These are phyloP conservation scores for Alternaria longipes DNA, from an alignment of 2,329 filamentous ascomycete genomes.

Conservation along the genomic window DNA sequence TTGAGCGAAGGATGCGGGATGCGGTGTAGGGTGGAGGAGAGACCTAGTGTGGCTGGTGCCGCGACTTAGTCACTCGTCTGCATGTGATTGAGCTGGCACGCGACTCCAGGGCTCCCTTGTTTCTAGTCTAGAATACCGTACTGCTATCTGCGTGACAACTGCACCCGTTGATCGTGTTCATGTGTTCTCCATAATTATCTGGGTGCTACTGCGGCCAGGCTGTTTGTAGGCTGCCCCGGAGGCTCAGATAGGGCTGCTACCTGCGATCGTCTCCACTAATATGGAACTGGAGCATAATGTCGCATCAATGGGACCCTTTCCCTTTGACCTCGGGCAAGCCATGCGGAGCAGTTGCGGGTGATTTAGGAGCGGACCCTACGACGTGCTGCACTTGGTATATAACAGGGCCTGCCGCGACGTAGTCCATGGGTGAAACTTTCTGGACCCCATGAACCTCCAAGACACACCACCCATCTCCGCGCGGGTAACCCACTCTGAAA, in stretches of 20 bases:
- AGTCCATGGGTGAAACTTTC: conserved; percentile 4
- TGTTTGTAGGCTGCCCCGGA: background rate
- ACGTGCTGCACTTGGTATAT: conserved; percentile 33
- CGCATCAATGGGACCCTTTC: conserved; percentile 4
- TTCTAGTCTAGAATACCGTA: conserved; percentile 1
- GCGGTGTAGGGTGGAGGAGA: conserved; percentile 29
- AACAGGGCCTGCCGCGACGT: conserved; percentile 32
- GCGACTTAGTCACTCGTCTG: conserved; percentile 26
- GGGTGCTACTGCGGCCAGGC: background rate
- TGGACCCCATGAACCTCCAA: conserved; percentile 30
- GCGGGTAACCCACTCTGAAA: conserved; percentile 26
- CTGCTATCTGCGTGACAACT: background rate
- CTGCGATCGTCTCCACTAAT: conserved; percentile 5
- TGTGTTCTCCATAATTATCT: background rate
- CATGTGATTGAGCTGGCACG: conserved; percentile 32
- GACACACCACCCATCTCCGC: conserved; percentile 21
- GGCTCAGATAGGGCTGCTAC: background rate
- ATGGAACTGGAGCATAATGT: conserved; percentile 11
- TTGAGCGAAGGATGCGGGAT: conserved; percentile 26
- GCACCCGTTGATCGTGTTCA: background rate
- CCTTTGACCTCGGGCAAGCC: conserved; percentile 38
- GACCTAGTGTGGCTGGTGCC: conserved; percentile 37
- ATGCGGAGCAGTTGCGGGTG: conserved; percentile 37
- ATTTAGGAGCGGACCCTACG: conserved; percentile 32
- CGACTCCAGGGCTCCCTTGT: conserved; percentile 17